Percentiles rank a stretch among this genome's conserved stretches.
Evolutionary conservation across 2,329 filamentous ascomycete genomes (phyloP).

Genomic region (Penicillium psychrosexuale): DNA sequence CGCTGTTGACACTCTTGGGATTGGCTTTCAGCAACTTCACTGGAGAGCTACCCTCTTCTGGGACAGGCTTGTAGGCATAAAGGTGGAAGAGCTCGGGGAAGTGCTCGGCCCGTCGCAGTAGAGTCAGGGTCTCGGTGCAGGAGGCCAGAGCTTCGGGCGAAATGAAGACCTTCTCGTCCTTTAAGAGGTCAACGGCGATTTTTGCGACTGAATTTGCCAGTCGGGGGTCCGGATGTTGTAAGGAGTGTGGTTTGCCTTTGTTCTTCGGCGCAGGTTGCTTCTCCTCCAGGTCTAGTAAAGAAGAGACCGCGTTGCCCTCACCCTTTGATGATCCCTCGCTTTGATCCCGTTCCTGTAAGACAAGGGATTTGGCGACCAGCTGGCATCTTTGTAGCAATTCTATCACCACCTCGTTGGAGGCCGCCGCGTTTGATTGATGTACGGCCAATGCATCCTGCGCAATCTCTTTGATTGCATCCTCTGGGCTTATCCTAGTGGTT

Average conservation of each 20-base stretch:
- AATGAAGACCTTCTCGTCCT: conserved; percentile 75
- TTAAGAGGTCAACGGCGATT: conserved; percentile 66
- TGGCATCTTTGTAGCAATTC: conserved; percentile 37
- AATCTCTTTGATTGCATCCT: conserved; percentile 32
- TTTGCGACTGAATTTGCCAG: conserved; percentile 49
- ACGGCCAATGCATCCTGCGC: conserved; percentile 29
- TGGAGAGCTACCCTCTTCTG: conserved; percentile 57
- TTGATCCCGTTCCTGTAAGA: conserved; percentile 26
- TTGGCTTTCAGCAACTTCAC: conserved; percentile 62
- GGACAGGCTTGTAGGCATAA: conserved; percentile 78
- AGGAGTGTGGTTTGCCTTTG: conserved; percentile 22
- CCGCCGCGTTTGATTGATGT: conserved; percentile 30
- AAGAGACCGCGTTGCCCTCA: conserved; percentile 40
- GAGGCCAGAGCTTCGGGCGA: conserved; percentile 66
- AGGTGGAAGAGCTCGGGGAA: conserved; percentile 77
- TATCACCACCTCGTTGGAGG: conserved; percentile 35
- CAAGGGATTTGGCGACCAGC: conserved; percentile 31
- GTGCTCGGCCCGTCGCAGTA: conserved; percentile 68
- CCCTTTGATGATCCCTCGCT: conserved; percentile 18
- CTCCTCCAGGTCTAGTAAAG: conserved; percentile 42
- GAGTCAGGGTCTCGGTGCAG: conserved; percentile 74
- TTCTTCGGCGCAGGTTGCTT: conserved; percentile 23
- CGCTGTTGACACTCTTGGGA: conserved; percentile 66
- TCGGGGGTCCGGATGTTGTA: conserved; percentile 34
- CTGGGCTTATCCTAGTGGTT: conserved; percentile 13